These are phyloP conservation scores for Paraphaeosphaeria sporulosa DNA, from an alignment of 2,329 filamentous ascomycete species.

Conservation along the genomic window DNA sequence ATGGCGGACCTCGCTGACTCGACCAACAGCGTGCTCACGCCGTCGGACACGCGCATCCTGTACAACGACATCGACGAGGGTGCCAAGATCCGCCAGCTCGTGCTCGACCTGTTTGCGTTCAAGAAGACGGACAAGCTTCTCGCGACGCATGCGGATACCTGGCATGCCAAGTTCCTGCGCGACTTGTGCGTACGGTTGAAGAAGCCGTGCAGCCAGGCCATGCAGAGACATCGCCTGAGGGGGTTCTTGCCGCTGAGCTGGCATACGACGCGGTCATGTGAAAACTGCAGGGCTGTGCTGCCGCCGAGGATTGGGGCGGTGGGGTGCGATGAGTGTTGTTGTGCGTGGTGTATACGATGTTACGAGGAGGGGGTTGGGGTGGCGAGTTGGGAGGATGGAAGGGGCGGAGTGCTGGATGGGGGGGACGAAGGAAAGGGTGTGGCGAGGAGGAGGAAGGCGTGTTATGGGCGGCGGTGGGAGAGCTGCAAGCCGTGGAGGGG, in stretches of 20 bases:
- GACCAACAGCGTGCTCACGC: conserved; percentile 60
- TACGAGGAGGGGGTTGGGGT: conserved; percentile 42
- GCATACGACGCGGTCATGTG: conserved; percentile 46
- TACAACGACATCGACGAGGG: conserved; percentile 54
- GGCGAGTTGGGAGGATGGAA: conserved; percentile 42
- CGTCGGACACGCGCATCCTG: conserved; percentile 57
- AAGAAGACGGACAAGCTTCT: conserved; percentile 61
- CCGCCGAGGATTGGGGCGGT: conserved; percentile 49
- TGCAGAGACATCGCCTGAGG: conserved; percentile 51
- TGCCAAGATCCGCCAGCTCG: conserved; percentile 50
- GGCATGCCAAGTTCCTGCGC: conserved; percentile 58
- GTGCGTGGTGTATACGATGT: conserved; percentile 53
- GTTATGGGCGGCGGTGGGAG: conserved; percentile 41
- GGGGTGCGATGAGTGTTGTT: conserved; percentile 51
- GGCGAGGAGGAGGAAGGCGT: conserved; percentile 37
- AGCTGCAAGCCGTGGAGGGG: conserved; percentile 49
- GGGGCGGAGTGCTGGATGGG: conserved; percentile 31
- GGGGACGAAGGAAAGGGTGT: conserved; percentile 27
- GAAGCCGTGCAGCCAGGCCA: conserved; percentile 51
- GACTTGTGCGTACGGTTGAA: conserved; percentile 58
- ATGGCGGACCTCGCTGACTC: conserved; percentile 55
- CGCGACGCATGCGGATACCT: conserved; percentile 55
- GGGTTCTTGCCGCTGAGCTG: conserved; percentile 50
- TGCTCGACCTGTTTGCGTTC: conserved; percentile 60
- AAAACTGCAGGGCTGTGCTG: conserved; percentile 47